Base-by-base conservation (phyloP, 176 grass and related monocot genomes). In the Musa beccarii region DNA sequence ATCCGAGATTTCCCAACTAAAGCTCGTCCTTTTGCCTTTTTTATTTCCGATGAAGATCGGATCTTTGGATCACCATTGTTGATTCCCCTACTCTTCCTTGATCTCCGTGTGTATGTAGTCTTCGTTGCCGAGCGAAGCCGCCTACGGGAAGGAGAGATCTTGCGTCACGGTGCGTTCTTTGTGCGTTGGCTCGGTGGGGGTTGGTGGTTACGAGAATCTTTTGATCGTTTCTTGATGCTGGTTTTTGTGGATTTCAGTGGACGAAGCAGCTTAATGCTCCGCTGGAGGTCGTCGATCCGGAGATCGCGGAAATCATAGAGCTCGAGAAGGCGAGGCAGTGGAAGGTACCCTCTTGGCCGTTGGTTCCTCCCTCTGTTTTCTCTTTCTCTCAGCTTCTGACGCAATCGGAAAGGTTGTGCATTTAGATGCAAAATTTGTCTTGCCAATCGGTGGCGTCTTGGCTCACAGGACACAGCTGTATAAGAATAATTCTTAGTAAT, bases 291-390 rank as follows among this genome's bases (percentile, higher is more conserved):
- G 84, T 94, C 9, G 88, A 99, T 78, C 90, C 91, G 5, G 90
- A 99, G 82, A 81, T 99, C 28, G 70, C 74, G 15, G 80, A 99
- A 69, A 99, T 99, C 75, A 99, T 99, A 67, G 95, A 94, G 86
- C 91, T 79, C 54, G 95, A 99, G 86, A 99, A 99, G 78, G 86
- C 88, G 54, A 89, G 95, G 78, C 95, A 99, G 86, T 99, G 95
- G 95, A 99, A 99, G 95, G 95, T 98, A 15, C 68, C 56, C 19
- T 81, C 28, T 43, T 25, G 14, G 6, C 9, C 49, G 2, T 19
- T 70, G 8, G 63, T 1, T 51, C 9, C 12, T 51, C 12, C 6
- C 34, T 51, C n/a, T 70, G 34, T 43, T 43, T 3, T 43, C 4
- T 17, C 7, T 50, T 11, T 69, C 15, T 5, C 12, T 11, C 8